Conservation (phyloP, 2,329 filamentous ascomycete species). For the Raffaelea albimanens region DNA sequence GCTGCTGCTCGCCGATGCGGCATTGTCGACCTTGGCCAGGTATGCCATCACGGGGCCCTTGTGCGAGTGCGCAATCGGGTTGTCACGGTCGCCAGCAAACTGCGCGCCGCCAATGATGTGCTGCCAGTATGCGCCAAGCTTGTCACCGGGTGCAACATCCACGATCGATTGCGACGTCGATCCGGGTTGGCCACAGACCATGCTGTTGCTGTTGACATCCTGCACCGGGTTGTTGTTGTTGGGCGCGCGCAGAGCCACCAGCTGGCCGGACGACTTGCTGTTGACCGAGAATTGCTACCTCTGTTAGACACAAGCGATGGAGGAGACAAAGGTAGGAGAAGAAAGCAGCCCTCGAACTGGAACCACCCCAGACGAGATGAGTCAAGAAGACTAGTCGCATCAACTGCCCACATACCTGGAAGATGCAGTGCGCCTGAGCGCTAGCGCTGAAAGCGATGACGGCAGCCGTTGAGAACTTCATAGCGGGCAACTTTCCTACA, state of each 20-base stretch:
- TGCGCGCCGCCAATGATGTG: conserved; percentile 46
- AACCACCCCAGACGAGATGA: neutral
- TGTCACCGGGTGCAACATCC: conserved; percentile 38
- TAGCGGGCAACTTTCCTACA: conserved; percentile 12
- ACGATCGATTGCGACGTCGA: conserved; percentile 33
- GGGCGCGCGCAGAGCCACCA: conserved; percentile 36
- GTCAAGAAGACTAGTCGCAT: neutral
- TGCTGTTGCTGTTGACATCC: conserved; percentile 36
- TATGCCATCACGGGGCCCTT: conserved; percentile 45
- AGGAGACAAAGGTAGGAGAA: neutral
- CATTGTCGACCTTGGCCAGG: conserved; percentile 42
- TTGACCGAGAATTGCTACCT: conserved; percentile 36
- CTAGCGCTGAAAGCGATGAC: conserved; percentile 24
- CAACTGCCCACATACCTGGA: conserved; percentile 23
- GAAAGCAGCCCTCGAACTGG: neutral
- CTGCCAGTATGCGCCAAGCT: conserved; percentile 41
- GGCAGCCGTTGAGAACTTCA: conserved; percentile 27
- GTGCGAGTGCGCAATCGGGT: conserved; percentile 45
- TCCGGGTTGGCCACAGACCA: conserved; percentile 38
- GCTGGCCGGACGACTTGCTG: conserved; percentile 30
- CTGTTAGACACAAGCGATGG: neutral
- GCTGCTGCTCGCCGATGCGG: conserved; percentile 29
- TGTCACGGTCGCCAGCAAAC: conserved; percentile 36
- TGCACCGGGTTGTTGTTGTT: conserved; percentile 43
- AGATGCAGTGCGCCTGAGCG: conserved; percentile 31